Percentiles rank a stretch among this genome's conserved stretches.
Evolutionary conservation across 208 protist species (phyloP).

Genomic region (Leishmania tropica): DNA sequence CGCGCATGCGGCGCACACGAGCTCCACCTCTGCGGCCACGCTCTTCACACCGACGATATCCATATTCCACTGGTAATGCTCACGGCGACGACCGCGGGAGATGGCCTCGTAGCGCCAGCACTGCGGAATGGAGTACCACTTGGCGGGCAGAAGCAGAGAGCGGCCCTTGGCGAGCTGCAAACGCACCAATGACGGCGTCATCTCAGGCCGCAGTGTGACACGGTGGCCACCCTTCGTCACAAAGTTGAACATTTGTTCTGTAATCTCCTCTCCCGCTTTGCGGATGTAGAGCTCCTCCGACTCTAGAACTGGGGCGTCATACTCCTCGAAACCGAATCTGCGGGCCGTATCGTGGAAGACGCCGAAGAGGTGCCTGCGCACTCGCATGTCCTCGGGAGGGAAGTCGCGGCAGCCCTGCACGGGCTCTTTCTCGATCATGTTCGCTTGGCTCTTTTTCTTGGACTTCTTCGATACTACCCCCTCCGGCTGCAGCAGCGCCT

Average conservation of each 20-base stretch:
- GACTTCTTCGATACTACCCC: conserved; percentile 67
- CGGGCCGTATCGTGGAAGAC: conserved; percentile 84
- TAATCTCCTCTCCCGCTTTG: conserved; percentile 97
- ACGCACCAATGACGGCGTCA: conserved; percentile 95
- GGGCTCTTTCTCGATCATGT: conserved; percentile 91
- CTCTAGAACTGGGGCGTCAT: conserved; percentile 96
- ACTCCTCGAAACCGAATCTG: conserved; percentile 95
- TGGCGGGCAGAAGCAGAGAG: conserved; percentile 90
- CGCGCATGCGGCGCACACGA: conserved; percentile 85
- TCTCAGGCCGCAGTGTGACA: conserved; percentile 95
- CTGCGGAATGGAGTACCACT: conserved; percentile 97
- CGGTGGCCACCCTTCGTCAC: conserved; percentile 92
- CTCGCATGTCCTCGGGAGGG: conserved; percentile 94
- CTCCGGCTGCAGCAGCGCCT: conserved; percentile 43
- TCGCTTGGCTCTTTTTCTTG: conserved; percentile 90
- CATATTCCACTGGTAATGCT: conserved; percentile 98
- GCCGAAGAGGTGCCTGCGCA: conserved; percentile 91
- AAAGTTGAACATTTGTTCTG: conserved; percentile 97
- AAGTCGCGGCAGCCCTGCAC: conserved; percentile 96
- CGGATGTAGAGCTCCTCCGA: conserved; percentile 94
- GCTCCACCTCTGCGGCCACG: conserved; percentile 93
- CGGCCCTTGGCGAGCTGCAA: conserved; percentile 91
- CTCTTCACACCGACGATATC: conserved; percentile 94
- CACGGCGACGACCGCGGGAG: conserved; percentile 93
- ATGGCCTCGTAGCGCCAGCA: conserved; percentile 97